Evolutionary conservation across 208 protist species (phyloP), one percentile per base, ranked within the genome.

Genomic region (Leishmania arabica): DNA sequence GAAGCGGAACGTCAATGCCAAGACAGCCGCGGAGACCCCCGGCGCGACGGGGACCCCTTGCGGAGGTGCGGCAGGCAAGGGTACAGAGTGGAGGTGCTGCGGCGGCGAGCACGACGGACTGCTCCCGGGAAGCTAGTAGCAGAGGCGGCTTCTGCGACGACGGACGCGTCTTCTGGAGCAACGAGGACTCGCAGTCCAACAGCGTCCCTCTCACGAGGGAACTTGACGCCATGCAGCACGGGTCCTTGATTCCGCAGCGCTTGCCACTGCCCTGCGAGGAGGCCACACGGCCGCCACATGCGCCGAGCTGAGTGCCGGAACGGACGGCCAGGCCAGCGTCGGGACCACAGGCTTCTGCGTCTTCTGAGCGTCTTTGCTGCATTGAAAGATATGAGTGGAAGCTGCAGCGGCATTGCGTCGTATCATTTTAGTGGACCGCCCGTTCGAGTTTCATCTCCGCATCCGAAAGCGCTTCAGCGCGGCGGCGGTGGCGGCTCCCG

Each of bases 401-500:
- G 27, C 58, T 19, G 71, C 70, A 66, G 37, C 47, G 42, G 79
- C 49, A 51, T 72, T 6, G n/a, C 73, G 2, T 47, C 60, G 27
- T 58, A 83, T 17, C 53, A 66, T n/a, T 74, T 51, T 47, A 21
- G 34, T 15, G 58, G n/a, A 17, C 72, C 34, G 4, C 60, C 45
- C 51, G 64, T 78, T 31, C 72, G 79, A 27, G 73, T 66, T 1
- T 64, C 72, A 21, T 78, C 72, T 34, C 64, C 73, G 19, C 73
- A 83, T 40, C 79, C 79, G 21, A 64, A 45, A 13, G 79, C 49
- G 3, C 51, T 68, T 37, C 47, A 34, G 27, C 73, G 47, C 6
- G 42, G 40, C 45, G 27, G 21, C 31, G 79, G 58, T 13, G 8
- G 49, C 40, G 45, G 2, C 37, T 27, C 40, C 65, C 17, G 19